phyloP scores from a whole-genome alignment of 1,284 basidiomycete genomes.

The Wolfiporia cocos region DNA sequence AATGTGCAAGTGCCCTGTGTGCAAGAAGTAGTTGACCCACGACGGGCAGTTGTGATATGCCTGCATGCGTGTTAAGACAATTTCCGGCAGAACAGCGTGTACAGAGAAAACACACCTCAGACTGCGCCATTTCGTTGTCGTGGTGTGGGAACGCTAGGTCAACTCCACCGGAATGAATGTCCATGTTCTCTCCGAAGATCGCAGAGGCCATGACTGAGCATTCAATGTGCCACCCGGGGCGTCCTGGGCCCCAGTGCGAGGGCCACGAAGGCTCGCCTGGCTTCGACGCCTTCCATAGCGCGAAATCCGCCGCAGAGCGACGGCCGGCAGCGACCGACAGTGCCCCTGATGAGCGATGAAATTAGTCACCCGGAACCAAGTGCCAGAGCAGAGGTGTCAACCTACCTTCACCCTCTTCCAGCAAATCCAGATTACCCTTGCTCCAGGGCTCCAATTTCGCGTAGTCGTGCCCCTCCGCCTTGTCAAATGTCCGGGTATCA shows the following conservation, averaged over 20 bases:
- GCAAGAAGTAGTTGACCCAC: conserved; percentile 99
- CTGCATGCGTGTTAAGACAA: conserved; percentile 30
- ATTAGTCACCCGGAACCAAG: not conserved
- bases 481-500: conserved; percentile 87
- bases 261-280: conserved; percentile 98
- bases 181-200: conserved; percentile 89
- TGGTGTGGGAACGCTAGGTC: conserved; percentile 99
- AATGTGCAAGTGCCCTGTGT: conserved; percentile 98
- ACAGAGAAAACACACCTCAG: conserved; percentile 58
- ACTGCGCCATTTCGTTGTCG: conserved; percentile 98
- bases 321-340: conserved; percentile 57
- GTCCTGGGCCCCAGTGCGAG: conserved; percentile 94
- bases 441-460: conserved; percentile 97
- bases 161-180: conserved; percentile 96
- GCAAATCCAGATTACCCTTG: conserved; percentile 85
- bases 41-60: conserved; percentile 89
- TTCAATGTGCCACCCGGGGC: conserved; percentile 99
- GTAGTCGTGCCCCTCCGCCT: conserved; percentile 68
- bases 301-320: conserved; percentile 82
- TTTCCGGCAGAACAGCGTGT: conserved; percentile 1
- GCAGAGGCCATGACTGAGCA: conserved; percentile 99
- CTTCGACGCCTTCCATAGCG: conserved; percentile 97
- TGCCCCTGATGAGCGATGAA: conserved; percentile 40
- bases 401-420: conserved; percentile 91
- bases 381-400: conserved; percentile 3